phyloP scores from a whole-genome alignment of 768 basidiomycete genomes.

The Russula vinacea region DNA sequence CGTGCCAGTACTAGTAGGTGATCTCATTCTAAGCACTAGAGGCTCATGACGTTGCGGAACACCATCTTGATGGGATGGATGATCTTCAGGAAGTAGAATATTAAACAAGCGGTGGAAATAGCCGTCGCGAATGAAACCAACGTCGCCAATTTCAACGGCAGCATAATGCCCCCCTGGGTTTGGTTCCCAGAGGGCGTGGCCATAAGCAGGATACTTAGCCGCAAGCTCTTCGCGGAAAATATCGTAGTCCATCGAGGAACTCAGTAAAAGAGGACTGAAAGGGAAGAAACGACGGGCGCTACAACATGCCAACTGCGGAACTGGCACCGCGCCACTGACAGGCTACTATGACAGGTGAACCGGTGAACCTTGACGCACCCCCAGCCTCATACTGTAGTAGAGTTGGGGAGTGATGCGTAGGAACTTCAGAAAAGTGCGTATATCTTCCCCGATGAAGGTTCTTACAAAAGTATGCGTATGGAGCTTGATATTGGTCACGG shows the following conservation, averaged over 20 bases:
- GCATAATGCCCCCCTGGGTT: neutral
- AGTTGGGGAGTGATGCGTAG: neutral
- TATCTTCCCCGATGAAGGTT: too few relatives aligned
- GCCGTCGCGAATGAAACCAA: conserved; percentile 6
- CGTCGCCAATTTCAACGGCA: neutral
- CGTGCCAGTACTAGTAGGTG: neutral
- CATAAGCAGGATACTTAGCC: conserved; percentile 5
- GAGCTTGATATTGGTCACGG: too few relatives aligned
- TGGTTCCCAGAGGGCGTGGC: conserved; percentile 7
- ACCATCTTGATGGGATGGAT: neutral
- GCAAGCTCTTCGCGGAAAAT: conserved; percentile 8
- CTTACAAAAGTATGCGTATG: too few relatives aligned
- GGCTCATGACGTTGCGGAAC: neutral
- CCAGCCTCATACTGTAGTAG: neutral
- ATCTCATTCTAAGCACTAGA: neutral
- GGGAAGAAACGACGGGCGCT: neutral
- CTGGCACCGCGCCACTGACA: too few relatives aligned
- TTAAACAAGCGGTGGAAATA: conserved; percentile 11
- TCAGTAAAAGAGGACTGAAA: neutral
- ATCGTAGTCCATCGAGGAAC: conserved; percentile 1
- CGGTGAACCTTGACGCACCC: too few relatives aligned
- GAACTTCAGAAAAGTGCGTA: too few relatives aligned
- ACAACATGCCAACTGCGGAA: too few relatives aligned
- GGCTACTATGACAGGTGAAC: too few relatives aligned
- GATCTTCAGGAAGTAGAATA: neutral